Evolutionary conservation across 768 basidiomycete genomes (phyloP).

Genomic region (Collybiopsis confluens): DNA sequence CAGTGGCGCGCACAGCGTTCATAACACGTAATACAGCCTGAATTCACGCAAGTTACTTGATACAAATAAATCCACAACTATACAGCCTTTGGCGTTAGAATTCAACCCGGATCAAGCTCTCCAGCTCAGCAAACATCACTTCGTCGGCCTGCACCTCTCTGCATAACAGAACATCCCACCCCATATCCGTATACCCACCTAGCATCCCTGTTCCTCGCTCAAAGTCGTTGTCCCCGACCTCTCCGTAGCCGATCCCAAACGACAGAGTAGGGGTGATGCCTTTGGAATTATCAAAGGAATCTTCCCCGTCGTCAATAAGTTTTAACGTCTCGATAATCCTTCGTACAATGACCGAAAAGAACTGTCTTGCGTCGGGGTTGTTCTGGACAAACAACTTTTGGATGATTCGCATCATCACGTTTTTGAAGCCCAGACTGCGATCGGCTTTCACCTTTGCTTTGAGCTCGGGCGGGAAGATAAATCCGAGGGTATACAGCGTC

Average conservation of each 20-base stretch:
- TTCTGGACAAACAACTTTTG: slow-evolving; percentile 55
- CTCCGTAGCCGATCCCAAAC: slow-evolving; percentile 85
- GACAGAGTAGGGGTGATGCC: slow-evolving; percentile 56
- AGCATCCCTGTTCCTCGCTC: slow-evolving; percentile 76
- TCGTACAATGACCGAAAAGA: slow-evolving; percentile 52
- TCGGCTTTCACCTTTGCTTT: slow-evolving; percentile 69
- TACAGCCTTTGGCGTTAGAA: not conserved
- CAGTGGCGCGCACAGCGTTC: slow-evolving; percentile 2
- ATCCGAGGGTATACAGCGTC: slow-evolving; percentile 83
- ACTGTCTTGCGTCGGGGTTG: slow-evolving; percentile 46
- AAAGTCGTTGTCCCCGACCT: slow-evolving; percentile 56
- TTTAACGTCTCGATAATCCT: slow-evolving; percentile 77
- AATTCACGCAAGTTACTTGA: not conserved
- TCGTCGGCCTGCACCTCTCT: slow-evolving; percentile 60
- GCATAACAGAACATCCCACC: slow-evolving; percentile 69
- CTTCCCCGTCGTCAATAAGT: slow-evolving; percentile 70
- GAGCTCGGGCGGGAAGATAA: slow-evolving; percentile 71
- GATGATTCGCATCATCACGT: slow-evolving; percentile 67
- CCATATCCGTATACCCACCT: slow-evolving; percentile 65
- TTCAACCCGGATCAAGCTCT: slow-evolving; percentile 71
- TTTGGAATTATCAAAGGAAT: slow-evolving; percentile 68
- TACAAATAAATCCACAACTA: no score
- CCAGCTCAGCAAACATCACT: slow-evolving; percentile 72
- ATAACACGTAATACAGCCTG: slow-evolving; percentile 1
- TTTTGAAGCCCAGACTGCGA: slow-evolving; percentile 61